Evolutionary conservation across 257 asterid genomes (phyloP).

Genomic region (Capsicum chinense): DNA sequence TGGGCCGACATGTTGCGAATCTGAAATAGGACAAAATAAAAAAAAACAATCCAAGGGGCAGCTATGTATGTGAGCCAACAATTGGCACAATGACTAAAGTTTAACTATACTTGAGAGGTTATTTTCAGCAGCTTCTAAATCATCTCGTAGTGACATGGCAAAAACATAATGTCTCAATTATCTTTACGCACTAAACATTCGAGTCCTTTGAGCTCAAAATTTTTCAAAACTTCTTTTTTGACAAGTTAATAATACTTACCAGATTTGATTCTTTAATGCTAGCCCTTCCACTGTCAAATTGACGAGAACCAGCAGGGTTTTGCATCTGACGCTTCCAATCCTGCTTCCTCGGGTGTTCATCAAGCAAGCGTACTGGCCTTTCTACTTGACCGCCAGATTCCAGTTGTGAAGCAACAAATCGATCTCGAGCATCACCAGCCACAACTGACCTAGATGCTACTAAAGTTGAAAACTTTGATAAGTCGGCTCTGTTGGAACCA

Average conservation of each 20-base stretch:
- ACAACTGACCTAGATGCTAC: slow-evolving; percentile 55
- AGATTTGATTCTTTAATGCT: slow-evolving; percentile 43
- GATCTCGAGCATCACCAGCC: slow-evolving; percentile 49
- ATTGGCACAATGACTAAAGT: neutral
- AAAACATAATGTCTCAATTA: neutral
- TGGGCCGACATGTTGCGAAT: neutral
- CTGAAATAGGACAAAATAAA: neutral
- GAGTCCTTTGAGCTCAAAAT: no score
- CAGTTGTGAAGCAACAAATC: slow-evolving; percentile 35
- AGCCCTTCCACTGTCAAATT: slow-evolving; percentile 48
- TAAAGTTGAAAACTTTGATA: slow-evolving; percentile 54
- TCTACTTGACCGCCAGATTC: slow-evolving; percentile 45
- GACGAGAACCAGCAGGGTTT: slow-evolving; percentile 46
- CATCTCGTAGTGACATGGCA: neutral
- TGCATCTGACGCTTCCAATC: slow-evolving; percentile 45
- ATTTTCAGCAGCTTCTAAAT: neutral
- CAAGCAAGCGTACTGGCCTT: slow-evolving; percentile 50
- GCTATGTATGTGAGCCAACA: neutral
- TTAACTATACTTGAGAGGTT: neutral
- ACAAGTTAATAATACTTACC: slow-evolving; percentile 46
- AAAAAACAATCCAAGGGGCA: neutral
- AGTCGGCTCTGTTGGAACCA: slow-evolving; percentile 41
- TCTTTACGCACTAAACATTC: neutral
- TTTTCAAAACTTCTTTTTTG: neutral
- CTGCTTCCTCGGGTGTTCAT: slow-evolving; percentile 48